Conservation (phyloP, 176 grass and related monocot genomes). For the Cymbopogon citratus region DNA sequence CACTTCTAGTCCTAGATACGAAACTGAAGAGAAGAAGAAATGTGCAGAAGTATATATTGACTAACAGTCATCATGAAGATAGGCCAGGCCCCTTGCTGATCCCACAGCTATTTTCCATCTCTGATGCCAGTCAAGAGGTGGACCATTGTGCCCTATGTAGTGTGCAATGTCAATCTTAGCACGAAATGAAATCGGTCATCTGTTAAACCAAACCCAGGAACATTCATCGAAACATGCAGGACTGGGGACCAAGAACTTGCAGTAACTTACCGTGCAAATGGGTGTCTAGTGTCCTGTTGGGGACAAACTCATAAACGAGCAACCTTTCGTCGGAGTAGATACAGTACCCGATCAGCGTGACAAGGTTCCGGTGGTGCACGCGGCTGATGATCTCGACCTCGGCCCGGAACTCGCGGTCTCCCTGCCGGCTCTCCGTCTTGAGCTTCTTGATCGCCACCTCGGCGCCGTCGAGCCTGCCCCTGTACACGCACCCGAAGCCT, state of each 20-base stretch:
- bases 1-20: not conserved
- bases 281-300: conserved; percentile 36
- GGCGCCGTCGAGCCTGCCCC: conserved; percentile 23
- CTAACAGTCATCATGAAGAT: conserved; percentile 60
- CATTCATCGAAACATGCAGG: not conserved
- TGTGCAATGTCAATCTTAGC: not conserved
- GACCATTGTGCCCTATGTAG: conserved; percentile 13
- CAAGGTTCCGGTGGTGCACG: conserved; percentile 42
- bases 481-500: conserved; percentile 45
- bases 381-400: conserved; percentile 49
- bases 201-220: not conserved
- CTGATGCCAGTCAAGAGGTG: conserved; percentile 32
- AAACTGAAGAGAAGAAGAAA: not conserved
- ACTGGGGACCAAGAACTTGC: not conserved
- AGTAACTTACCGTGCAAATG: conserved; percentile 31
- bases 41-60: not conserved
- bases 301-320: conserved; percentile 47
- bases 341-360: conserved; percentile 30
- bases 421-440: conserved; percentile 30
- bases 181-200: not conserved
- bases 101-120: conserved; percentile 44
- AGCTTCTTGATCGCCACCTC: conserved; percentile 42
- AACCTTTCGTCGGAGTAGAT: conserved; percentile 34
- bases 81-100: conserved; percentile 47
- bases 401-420: conserved; percentile 44